Conservation (phyloP, 2,329 filamentous ascomycete species). For the Ceratocystis destructans region DNA sequence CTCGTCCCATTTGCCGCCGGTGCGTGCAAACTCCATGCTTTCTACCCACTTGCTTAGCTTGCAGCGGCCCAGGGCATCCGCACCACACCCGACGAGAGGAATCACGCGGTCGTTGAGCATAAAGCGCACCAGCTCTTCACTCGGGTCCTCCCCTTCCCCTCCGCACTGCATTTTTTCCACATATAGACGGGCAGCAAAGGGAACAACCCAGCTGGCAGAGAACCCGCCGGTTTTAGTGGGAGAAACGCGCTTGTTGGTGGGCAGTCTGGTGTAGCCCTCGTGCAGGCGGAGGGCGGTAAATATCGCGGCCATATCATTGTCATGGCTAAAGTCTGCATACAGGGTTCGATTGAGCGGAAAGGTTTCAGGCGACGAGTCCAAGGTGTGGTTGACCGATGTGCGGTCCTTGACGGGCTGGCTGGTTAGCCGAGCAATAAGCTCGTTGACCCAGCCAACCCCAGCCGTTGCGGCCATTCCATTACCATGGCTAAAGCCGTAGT, state of each 20-base stretch:
- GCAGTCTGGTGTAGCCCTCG: slow-evolving; percentile 45
- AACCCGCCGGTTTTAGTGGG: slow-evolving; percentile 49
- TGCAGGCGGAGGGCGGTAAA: slow-evolving; percentile 69
- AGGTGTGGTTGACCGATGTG: slow-evolving; percentile 64
- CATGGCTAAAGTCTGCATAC: slow-evolving; percentile 86
- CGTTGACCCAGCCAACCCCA: slow-evolving; percentile 77
- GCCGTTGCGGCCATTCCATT: slow-evolving; percentile 70
- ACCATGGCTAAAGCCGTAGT: slow-evolving; percentile 66
- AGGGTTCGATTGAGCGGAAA: slow-evolving; percentile 58
- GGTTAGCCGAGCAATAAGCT: slow-evolving; percentile 71
- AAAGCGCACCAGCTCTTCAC: slow-evolving; percentile 60
- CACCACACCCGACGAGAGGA: slow-evolving; percentile 54
- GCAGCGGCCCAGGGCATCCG: slow-evolving; percentile 59
- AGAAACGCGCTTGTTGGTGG: slow-evolving; percentile 36
- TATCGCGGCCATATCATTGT: slow-evolving; percentile 71
- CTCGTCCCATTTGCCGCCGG: slow-evolving; percentile 57
- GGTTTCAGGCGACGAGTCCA: slow-evolving; percentile 51
- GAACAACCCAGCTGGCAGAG: slow-evolving; percentile 64
- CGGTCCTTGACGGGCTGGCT: slow-evolving; percentile 52
- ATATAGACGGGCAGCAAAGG: slow-evolving; percentile 69
- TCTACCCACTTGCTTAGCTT: slow-evolving; percentile 55
- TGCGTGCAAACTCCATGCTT: slow-evolving; percentile 58
- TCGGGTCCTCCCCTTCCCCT: slow-evolving; percentile 22
- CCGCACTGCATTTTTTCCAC: slow-evolving; percentile 72
- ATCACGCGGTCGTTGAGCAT: slow-evolving; percentile 76